Base-by-base conservation (phyloP, 1,139 yeast species). In the Martiniozyma asiatica region DNA sequence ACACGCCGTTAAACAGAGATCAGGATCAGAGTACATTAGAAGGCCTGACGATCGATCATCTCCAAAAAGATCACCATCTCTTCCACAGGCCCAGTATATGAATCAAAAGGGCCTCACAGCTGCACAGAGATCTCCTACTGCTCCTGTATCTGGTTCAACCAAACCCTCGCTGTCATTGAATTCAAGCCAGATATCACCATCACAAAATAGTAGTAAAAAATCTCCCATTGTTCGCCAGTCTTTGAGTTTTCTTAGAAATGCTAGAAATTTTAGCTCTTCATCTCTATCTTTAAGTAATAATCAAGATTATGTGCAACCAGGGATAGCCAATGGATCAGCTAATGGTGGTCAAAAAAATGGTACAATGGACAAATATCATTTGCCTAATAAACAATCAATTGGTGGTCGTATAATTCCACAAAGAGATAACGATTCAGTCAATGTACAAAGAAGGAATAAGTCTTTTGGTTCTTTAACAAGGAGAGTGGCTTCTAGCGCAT, bases 351-450 rank as follows among this genome's bases (percentile, higher is more conserved):
- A n/a, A n/a, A n/a, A n/a, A n/a, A n/a, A n/a, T n/a, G n/a, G n/a
- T n/a, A 47, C 44, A 20, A 34, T 47, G 35, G 53, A 48, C 15
- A 50, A 50, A 31, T 52, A 51, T 33, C 56, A 51, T 28, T 30
- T 44, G 5, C 36, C 43, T 6, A 28, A 26, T 10, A 45, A 43
- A 19, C 44, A 43, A 25, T 54, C 63, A 1, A 40, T 55, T 17
- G 56, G 59, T 29, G 64, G 65, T 2, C 45, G 68, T 30, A 51
- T 58, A 10, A 53, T 56, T 23, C 63, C 68, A 4, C 68, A 61
- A 37, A 63, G 59, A 37, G 45, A 49, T 25, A n/a, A 14, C 10
- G 65, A 61, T 47, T 32, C 34, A 42, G 13, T 33, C 5, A 30
- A 36, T 5, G 28, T 22, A 14, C 17, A 26, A n/a, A 47, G 42